phyloP scores from a whole-genome alignment of 768 basidiomycete genomes.

The Mycena capillaripes region DNA sequence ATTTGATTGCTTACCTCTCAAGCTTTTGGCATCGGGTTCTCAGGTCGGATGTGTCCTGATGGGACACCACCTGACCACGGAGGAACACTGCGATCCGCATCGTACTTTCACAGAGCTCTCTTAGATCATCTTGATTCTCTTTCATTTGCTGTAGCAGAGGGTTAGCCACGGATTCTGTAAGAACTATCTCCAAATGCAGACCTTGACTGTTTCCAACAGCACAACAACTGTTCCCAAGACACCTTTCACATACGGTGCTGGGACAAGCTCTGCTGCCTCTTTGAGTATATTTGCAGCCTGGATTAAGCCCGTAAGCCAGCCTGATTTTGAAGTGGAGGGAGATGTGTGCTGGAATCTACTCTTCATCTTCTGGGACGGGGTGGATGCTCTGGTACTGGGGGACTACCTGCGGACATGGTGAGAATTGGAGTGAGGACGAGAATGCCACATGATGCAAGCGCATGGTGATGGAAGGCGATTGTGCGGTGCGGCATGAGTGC shows the following conservation, averaged over 20 bases:
- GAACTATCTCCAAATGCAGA: no score
- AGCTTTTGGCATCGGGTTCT: neutral
- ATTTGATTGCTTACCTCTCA: neutral
- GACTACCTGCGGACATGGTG: no score
- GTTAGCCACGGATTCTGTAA: no score
- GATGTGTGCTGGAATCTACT: no score
- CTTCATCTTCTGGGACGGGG: no score
- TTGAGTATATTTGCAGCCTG: neutral
- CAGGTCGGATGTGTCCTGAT: neutral
- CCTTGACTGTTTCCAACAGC: neutral
- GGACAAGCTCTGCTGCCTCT: neutral
- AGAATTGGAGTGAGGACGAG: no score
- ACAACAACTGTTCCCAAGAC: neutral
- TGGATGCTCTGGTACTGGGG: no score
- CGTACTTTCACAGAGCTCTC: neutral
- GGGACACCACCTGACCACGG: neutral
- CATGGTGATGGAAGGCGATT: no score
- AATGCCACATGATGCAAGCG: no score
- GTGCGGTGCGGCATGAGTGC: no score
- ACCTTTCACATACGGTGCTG: neutral
- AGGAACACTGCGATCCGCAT: neutral
- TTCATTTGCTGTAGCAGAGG: conserved; percentile 11
- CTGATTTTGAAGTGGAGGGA: no score
- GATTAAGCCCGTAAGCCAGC: neutral
- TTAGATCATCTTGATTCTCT: conserved; percentile 13